Conservation (phyloP, 345 rosid genomes). For the Turnera subulata region DNA sequence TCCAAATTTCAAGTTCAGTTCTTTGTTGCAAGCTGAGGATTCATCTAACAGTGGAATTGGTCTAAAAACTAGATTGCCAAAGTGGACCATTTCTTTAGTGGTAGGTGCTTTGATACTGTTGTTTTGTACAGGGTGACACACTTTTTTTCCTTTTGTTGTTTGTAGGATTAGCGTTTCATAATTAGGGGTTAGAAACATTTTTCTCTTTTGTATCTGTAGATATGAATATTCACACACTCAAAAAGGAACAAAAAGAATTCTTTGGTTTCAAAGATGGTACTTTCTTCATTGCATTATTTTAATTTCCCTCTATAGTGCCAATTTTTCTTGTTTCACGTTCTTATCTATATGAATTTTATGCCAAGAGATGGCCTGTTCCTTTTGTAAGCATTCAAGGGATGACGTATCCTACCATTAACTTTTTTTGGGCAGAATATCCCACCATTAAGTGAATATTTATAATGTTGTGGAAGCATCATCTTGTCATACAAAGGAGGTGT, state of each 20-base stretch:
- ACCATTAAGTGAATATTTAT: too few species aligned
- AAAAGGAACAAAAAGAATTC: neutral
- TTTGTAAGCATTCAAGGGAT: too few species aligned
- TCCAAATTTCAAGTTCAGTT: conserved; percentile 60
- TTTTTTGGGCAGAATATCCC: too few species aligned
- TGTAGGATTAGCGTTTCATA: neutral
- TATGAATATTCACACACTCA: neutral
- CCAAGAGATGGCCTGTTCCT: too few species aligned
- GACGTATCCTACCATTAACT: too few species aligned
- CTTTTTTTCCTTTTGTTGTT: neutral
- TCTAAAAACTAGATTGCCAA: conserved; percentile 10
- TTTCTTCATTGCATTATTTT: neutral
- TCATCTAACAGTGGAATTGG: conserved; percentile 37
- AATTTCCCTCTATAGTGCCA: too few species aligned
- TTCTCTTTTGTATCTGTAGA: neutral
- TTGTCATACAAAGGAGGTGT: too few species aligned
- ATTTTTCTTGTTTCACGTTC: neutral
- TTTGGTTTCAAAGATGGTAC: neutral
- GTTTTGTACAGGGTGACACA: neutral
- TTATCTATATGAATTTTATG: neutral
- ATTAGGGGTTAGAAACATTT: neutral
- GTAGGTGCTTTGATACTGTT: conserved; percentile 30
- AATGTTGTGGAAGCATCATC: too few species aligned
- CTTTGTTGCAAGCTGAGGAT: conserved; percentile 52
- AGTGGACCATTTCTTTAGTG: conserved; percentile 27